These are phyloP conservation scores for Secale cereale DNA, from an alignment of 176 grass and related monocot species.

Conservation along the genomic window DNA sequence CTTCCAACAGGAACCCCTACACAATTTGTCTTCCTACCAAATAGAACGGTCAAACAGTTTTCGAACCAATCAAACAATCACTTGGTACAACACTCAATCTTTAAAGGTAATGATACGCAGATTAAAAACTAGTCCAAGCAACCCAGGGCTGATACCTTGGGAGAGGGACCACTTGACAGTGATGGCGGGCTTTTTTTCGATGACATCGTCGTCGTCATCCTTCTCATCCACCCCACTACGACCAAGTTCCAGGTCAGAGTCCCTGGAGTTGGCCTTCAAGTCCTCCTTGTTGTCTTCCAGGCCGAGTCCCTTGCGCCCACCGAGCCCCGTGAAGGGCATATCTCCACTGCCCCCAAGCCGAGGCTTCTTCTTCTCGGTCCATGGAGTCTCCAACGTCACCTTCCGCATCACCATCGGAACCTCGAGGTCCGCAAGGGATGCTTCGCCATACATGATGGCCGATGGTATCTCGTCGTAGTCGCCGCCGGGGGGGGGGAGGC, in stretches of 20 bases:
- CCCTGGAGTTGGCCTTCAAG: constrained; percentile 54
- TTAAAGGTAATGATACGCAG: background rate
- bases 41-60: background rate
- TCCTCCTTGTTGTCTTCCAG: constrained; percentile 42
- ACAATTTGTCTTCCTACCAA: background rate
- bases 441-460: constrained; percentile 68
- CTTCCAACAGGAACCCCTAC: background rate
- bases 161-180: constrained; percentile 36
- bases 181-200: constrained; percentile 43
- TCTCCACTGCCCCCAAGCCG: constrained; percentile 14
- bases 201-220: constrained; percentile 18
- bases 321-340: background rate
- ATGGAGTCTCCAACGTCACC: constrained; percentile 41
- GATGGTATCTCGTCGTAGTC: background rate
- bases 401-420: background rate
- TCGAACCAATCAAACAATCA: background rate
- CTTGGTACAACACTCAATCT: background rate
- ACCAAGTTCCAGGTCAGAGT: constrained; percentile 35
- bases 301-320: background rate
- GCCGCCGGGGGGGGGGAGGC: background rate
- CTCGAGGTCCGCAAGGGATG: constrained; percentile 29
- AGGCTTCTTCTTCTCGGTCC: constrained; percentile 60
- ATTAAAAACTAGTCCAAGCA: background rate
- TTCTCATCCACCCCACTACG: background rate
- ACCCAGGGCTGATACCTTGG: constrained; percentile 17